These are phyloP conservation scores for Jaenimonas drosophilae DNA, from an alignment of 208 protist species.

Conservation along the genomic window DNA sequence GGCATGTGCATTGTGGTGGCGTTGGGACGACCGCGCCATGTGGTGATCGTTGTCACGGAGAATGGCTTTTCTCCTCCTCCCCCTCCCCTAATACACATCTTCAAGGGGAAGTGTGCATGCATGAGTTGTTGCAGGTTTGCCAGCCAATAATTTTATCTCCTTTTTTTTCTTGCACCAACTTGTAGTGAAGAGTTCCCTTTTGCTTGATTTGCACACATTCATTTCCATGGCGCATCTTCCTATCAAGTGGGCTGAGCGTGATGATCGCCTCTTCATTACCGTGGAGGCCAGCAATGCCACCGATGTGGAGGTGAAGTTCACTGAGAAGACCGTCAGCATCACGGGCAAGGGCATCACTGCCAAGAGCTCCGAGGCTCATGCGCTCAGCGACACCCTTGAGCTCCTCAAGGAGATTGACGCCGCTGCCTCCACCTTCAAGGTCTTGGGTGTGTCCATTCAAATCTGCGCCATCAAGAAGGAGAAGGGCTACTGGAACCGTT, in stretches of 20 bases:
- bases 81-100: too few species aligned
- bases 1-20: too few species aligned
- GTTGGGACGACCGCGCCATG: too few species aligned
- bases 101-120: neutral
- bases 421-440: conserved; percentile 74
- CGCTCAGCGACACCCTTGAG: conserved; percentile 54
- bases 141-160: neutral
- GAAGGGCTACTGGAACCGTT: conserved; percentile 75
- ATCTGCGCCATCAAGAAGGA: conserved; percentile 87
- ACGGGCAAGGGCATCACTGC: conserved; percentile 64
- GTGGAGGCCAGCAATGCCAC: conserved; percentile 62
- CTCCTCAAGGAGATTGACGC: conserved; percentile 80
- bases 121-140: neutral
- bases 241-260: conserved; percentile 86
- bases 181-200: conserved; percentile 1
- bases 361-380: conserved; percentile 42
- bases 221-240: conserved; percentile 66
- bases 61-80: too few species aligned
- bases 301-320: conserved; percentile 70
- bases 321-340: conserved; percentile 63
- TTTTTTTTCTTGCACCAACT: conserved; percentile 1
- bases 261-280: conserved; percentile 83
- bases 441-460: conserved; percentile 73
- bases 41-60: too few species aligned
- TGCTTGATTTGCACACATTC: conserved; percentile 1